A percentile compares a stretch with the other conserved stretches of the same genome.
phyloP scores from a whole-genome alignment of 2,329 filamentous ascomycete genomes.

The Colletotrichum tabaci region DNA sequence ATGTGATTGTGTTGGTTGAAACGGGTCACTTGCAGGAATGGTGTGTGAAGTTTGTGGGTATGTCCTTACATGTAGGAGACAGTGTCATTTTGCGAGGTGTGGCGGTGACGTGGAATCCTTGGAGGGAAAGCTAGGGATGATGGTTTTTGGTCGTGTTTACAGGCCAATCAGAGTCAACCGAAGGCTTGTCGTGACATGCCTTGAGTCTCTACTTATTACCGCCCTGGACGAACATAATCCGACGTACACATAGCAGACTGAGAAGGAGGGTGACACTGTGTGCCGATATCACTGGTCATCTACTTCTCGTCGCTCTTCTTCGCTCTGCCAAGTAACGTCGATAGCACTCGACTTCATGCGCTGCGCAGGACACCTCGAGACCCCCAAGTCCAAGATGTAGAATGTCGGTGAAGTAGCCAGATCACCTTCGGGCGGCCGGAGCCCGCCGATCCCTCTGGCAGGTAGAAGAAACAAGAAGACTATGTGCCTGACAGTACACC shows the following conservation, averaged over 20 bases:
- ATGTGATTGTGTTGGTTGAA: conserved; percentile 1
- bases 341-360: background rate
- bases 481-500: background rate
- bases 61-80: background rate
- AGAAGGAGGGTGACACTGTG: background rate
- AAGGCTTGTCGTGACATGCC: background rate
- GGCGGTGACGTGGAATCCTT: background rate
- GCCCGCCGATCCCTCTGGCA: conserved; percentile 31
- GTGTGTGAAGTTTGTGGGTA: background rate
- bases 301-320: background rate
- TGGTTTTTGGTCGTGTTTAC: conserved; percentile 22
- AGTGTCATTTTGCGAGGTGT: conserved; percentile 10
- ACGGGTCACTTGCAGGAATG: conserved; percentile 14
- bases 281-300: background rate
- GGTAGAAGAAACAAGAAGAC: too few relatives aligned
- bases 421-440: conserved; percentile 34
- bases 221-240: background rate
- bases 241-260: background rate
- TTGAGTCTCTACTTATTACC: background rate
- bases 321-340: background rate
- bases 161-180: conserved; percentile 2
- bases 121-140: background rate
- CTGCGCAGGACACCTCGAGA: background rate
- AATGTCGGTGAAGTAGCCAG: conserved; percentile 1
- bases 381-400: background rate